These are phyloP conservation scores for Fusarium decemcellulare DNA, from an alignment of 2,329 filamentous ascomycete genomes.

Conservation along the genomic window DNA sequence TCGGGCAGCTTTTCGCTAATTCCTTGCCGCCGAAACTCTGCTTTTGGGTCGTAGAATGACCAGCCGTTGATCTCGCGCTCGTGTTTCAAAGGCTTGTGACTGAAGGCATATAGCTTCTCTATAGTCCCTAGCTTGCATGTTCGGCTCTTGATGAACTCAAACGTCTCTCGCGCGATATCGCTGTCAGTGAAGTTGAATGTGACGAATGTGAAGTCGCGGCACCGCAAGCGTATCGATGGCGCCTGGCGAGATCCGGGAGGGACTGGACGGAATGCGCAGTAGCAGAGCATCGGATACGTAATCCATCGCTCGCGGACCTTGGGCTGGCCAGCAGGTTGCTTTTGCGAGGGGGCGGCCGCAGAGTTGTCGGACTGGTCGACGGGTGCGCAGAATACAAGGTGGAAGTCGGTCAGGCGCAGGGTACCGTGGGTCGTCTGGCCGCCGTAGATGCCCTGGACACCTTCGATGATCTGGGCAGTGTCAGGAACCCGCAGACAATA, in stretches of 20 bases:
- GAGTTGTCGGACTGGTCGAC: constrained; percentile 49
- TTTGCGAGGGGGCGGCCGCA: constrained; percentile 21
- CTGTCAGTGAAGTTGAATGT: constrained; percentile 89
- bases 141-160: constrained; percentile 85
- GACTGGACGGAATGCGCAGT: constrained; percentile 83
- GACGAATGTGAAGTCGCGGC: constrained; percentile 94
- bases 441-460: constrained; percentile 72
- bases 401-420: constrained; percentile 74
- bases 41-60: constrained; percentile 86
- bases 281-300: constrained; percentile 91
- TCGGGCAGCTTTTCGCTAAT: constrained; percentile 85
- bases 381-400: constrained; percentile 68
- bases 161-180: constrained; percentile 83
- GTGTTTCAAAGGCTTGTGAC: constrained; percentile 80
- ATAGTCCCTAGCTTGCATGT: constrained; percentile 87
- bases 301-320: constrained; percentile 84
- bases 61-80: constrained; percentile 86
- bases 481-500: constrained; percentile 32
- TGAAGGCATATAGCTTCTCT: constrained; percentile 93
- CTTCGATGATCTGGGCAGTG: constrained; percentile 62
- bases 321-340: constrained; percentile 44
- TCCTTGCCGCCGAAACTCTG: constrained; percentile 90
- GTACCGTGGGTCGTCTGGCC: constrained; percentile 71
- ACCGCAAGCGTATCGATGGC: constrained; percentile 88
- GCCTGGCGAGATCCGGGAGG: constrained; percentile 77